Evolutionary conservation across 345 rosid genomes (phyloP), one percentile per base, ranked within the genome.

Genomic region (Melaleuca quinquenervia): DNA sequence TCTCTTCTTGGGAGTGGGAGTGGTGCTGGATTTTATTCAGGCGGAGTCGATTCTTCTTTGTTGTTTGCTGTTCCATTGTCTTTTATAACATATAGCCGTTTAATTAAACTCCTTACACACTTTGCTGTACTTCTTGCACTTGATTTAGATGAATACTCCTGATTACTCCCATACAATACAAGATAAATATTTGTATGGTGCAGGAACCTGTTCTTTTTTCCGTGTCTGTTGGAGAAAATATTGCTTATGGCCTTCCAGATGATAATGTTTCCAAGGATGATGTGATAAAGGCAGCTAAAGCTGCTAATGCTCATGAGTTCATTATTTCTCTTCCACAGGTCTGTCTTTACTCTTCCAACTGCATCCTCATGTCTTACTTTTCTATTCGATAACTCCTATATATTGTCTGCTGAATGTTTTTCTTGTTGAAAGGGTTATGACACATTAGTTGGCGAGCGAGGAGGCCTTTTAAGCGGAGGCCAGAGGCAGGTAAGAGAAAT

Each of bases 161-260:
- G 50, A 78, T n/a, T n/a, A 62, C 80, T 70, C 80, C 80, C 48
- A 18, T 32, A 70, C 80, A 70, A 36, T 32, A 10, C 27, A 5
- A 10, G 24, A 1, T 1, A 36, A 36, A 11, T 83, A 78, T 62
- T 60, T 85, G 56, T 82, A 60, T 29, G 52, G 75, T 89, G 82
- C 92, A 94, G 99, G 99, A 97, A 90, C 99, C 98, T 45, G 96
- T 95, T 85, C 99, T 97, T 84, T 97, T 97, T 86, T 95, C 98
- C 26, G 91, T 93, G 52, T 95, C 99, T 48, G 96, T 97, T 85
- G 99, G 97, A 80, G 99, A 95, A 90, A 97, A 97, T 87, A 95
- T 97, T 86, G 99, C 98, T 50, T 97, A 97, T 89, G 99, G 99
- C 86, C 98, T 95, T 88, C 99, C 99, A 9, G 97, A 97, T 90